Evolutionary conservation across 148 eudicot species (phyloP).

Genomic region (Cornus kousa): DNA sequence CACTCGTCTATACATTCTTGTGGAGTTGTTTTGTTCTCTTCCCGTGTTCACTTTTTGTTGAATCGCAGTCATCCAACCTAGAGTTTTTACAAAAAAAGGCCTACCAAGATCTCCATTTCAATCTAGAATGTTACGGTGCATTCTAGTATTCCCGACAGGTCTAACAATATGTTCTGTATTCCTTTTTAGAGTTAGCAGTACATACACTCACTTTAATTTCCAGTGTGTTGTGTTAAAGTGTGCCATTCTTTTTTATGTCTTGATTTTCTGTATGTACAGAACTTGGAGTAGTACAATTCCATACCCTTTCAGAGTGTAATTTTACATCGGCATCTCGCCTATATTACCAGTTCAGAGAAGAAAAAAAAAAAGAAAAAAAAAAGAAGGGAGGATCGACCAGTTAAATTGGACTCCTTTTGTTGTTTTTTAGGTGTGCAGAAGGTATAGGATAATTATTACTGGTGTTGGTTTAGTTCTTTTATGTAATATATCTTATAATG

Average conservation of each 20-base stretch:
- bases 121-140: slow-evolving; percentile 48
- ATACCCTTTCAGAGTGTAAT: slow-evolving; percentile 41
- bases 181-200: slow-evolving; percentile 28
- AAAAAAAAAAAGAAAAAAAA: background rate
- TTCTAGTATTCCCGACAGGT: slow-evolving; percentile 38
- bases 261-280: slow-evolving; percentile 45
- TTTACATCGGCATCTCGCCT: slow-evolving; percentile 49
- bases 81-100: slow-evolving; percentile 54
- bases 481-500: slow-evolving; percentile 33
- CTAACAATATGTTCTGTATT: slow-evolving; percentile 35
- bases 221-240: slow-evolving; percentile 30
- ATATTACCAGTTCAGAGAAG: too few relatives aligned
- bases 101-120: slow-evolving; percentile 50
- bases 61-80: slow-evolving; percentile 65
- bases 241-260: slow-evolving; percentile 50
- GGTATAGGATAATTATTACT: slow-evolving; percentile 31
- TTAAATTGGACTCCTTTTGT: slow-evolving; percentile 36
- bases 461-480: slow-evolving; percentile 14
- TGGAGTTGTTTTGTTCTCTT: slow-evolving; percentile 15
- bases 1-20: slow-evolving; percentile 16
- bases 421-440: slow-evolving; percentile 43
- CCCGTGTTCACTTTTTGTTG: slow-evolving; percentile 24
- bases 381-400: background rate
- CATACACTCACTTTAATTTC: slow-evolving; percentile 11
- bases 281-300: background rate